phyloP scores from a whole-genome alignment of 106 monocot genomes.

The Acorus gramineus region DNA sequence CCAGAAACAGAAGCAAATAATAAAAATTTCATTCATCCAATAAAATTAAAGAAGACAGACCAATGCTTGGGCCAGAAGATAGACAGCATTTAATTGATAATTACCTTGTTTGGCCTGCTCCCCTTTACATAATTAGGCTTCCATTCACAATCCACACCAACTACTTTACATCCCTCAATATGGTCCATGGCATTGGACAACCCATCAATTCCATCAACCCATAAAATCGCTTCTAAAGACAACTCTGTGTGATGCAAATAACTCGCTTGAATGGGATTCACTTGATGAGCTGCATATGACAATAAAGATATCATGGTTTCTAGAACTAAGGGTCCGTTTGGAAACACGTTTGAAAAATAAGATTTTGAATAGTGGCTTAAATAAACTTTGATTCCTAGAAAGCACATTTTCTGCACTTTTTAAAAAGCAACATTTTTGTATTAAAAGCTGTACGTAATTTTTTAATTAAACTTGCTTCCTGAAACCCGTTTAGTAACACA shows the following conservation, averaged over 20 bases:
- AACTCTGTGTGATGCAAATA: conserved; percentile 60
- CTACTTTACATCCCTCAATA: conserved; percentile 75
- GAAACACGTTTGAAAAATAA: too few relatives aligned
- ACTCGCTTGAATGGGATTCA: conserved; percentile 13
- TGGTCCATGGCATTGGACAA: conserved; percentile 49
- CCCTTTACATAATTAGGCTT: conserved; percentile 92
- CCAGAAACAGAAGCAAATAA: background rate
- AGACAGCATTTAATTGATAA: background rate
- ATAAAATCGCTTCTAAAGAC: conserved; percentile 55
- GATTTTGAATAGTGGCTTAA: too few relatives aligned
- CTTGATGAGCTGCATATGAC: conserved; percentile 32
- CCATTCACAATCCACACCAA: conserved; percentile 98
- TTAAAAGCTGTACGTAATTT: too few relatives aligned
- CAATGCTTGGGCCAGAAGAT: too few relatives aligned
- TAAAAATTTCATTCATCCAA: too few relatives aligned
- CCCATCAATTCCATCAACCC: conserved; percentile 65
- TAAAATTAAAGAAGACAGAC: too few relatives aligned
- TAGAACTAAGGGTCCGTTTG: too few relatives aligned
- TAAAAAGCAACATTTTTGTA: too few relatives aligned
- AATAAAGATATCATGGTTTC: background rate
- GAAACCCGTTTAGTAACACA: too few relatives aligned
- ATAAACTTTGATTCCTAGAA: too few relatives aligned
- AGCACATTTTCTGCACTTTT: too few relatives aligned
- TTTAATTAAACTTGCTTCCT: too few relatives aligned
- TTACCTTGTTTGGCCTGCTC: conserved; percentile 75